These are phyloP conservation scores for Suillus spraguei DNA, from an alignment of 768 basidiomycete genomes.

Conservation along the genomic window DNA sequence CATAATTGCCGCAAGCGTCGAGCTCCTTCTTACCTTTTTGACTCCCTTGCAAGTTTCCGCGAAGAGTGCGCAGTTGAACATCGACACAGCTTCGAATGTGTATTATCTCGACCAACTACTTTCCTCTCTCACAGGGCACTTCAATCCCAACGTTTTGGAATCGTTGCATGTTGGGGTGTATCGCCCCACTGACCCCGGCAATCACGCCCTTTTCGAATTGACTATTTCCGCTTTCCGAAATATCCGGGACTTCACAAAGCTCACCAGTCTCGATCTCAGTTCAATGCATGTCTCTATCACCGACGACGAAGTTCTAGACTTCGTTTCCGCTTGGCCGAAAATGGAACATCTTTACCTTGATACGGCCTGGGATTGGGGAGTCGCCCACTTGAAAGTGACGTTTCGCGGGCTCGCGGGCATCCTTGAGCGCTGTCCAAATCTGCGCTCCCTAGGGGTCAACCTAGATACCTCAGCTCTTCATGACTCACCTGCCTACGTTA, in stretches of 20 bases:
- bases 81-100: background rate
- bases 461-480: background rate
- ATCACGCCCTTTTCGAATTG: background rate
- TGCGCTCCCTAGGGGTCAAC: background rate
- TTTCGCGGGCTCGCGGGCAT: background rate
- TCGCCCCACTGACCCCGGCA: background rate
- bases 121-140: background rate
- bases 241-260: background rate
- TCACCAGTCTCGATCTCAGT: background rate
- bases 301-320: background rate
- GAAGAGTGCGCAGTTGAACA: background rate
- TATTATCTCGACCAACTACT: background rate
- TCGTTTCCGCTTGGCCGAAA: background rate
- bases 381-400: background rate
- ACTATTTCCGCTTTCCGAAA: background rate
- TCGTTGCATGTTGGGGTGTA: background rate
- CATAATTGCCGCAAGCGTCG: background rate
- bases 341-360: background rate
- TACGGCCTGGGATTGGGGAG: background rate
- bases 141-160: background rate
- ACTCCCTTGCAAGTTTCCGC: background rate
- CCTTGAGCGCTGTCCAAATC: background rate
- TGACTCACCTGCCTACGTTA: background rate
- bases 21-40: background rate
- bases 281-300: background rate